Evolutionary conservation across 768 basidiomycete species (phyloP).

Genomic region (Pleurotus pulmonarius): DNA sequence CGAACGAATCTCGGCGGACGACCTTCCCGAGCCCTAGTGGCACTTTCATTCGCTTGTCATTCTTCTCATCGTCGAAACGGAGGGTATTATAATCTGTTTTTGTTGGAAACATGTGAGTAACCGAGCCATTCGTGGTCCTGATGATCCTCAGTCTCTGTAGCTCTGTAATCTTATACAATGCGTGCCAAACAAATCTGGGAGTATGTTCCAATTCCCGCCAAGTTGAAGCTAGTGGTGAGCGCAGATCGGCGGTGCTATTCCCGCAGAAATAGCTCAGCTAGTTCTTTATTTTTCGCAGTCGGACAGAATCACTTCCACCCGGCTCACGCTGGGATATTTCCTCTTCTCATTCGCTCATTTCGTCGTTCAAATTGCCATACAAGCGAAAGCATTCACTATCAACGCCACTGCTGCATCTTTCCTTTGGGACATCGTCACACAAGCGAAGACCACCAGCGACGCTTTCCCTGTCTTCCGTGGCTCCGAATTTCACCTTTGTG

Average conservation of each 20-base stretch:
- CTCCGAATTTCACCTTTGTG: slow-evolving; percentile 54
- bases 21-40: slow-evolving; percentile 37
- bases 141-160: not conserved
- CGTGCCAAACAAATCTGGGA: slow-evolving; percentile 26
- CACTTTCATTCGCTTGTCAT: slow-evolving; percentile 23
- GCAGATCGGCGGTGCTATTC: not conserved
- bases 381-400: slow-evolving; percentile 61
- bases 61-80: slow-evolving; percentile 13
- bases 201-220: slow-evolving; percentile 29
- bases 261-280: not conserved
- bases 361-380: slow-evolving; percentile 62
- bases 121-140: too few species aligned
- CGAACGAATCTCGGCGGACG: not conserved
- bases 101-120: not conserved
- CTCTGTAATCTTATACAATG: slow-evolving; percentile 15
- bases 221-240: slow-evolving; percentile 48
- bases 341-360: slow-evolving; percentile 65
- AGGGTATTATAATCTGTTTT: slow-evolving; percentile 6
- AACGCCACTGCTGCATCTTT: slow-evolving; percentile 56
- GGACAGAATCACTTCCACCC: slow-evolving; percentile 67
- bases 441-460: slow-evolving; percentile 43
- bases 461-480: slow-evolving; percentile 50
- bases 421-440: slow-evolving; percentile 44
- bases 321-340: slow-evolving; percentile 63
- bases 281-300: slow-evolving; percentile 37